Base-by-base conservation (phyloP, 495 filamentous ascomycete species). In the Penicillium pulvis region DNA sequence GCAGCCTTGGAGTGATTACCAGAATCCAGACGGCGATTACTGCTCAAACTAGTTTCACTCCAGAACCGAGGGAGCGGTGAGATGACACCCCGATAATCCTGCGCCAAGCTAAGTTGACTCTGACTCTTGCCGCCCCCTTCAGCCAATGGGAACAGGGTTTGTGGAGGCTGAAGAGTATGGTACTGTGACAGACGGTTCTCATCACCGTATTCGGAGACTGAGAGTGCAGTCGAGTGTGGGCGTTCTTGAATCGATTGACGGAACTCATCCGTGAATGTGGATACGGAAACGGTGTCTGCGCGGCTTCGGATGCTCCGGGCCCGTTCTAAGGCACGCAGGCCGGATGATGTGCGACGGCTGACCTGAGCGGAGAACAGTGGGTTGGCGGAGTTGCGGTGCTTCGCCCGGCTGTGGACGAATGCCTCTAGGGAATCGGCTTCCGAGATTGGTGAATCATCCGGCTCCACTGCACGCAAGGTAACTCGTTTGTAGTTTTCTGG, bases 331-430 rank as follows among this genome's bases (percentile, higher is more conserved):
- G 72, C 74, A 7, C 76, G 72, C 4, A 73, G 42, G 20, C 69
- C 69, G 7, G 75, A 77, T 11, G 74, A 73, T 11, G 57, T 61
- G 51, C 72, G 70, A 19, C 71, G 73, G 26, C 67, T 70, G 55
- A 71, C 60, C 50, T 76, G 72, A 8, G 72, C 72, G 9, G 76
- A 73, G 56, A 79, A 78, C 23, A 78, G 59, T 3, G 76, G 76
- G 48, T 79, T 79, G 35, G 75, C 62, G 3, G 76, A 77, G 57
- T 78, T 77, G 55, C 76, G 74, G 56, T 68, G 61, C 52, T 74
- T 77, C 36, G 76, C 76, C 0, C 76, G 74, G 51, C 69, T 71
- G 57, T 79, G 75, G 7, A 79, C 74, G 56, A 79, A 79, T 3
- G 76, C 76, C 53, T 79, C 75, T 10, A 79, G 56, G 6, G 76